Evolutionary conservation across 2,329 filamentous ascomycete species (phyloP).

Genomic region (Cladophialophora chaetospira): DNA sequence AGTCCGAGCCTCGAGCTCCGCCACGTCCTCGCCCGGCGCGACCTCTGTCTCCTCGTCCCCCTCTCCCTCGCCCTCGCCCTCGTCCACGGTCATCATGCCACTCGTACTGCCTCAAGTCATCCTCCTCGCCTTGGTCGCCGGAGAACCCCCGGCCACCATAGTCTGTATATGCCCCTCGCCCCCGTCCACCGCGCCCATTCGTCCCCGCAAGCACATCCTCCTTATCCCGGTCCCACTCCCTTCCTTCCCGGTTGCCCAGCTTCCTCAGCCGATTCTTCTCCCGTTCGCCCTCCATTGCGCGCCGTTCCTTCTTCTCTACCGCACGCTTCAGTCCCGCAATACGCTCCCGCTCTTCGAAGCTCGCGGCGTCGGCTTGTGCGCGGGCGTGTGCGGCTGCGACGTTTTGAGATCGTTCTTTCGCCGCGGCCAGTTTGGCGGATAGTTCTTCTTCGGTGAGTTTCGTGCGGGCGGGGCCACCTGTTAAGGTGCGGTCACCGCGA

Average conservation of each 20-base stretch:
- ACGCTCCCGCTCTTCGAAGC: conserved; percentile 65
- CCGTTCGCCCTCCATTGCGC: conserved; percentile 63
- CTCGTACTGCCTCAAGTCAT: conserved; percentile 32
- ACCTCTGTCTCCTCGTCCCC: conserved; percentile 17
- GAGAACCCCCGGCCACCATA: conserved; percentile 18
- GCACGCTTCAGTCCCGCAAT: conserved; percentile 56
- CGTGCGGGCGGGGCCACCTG: conserved; percentile 56
- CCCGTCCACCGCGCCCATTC: conserved; percentile 31
- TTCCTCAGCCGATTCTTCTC: conserved; percentile 63
- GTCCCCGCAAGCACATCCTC: conserved; percentile 47
- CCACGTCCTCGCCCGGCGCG: conserved; percentile 14
- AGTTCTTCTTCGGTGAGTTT: conserved; percentile 68
- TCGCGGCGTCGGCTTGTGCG: conserved; percentile 68
- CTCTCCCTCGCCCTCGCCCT: conserved; percentile 25
- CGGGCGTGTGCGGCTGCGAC: conserved; percentile 63
- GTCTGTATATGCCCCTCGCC: background rate
- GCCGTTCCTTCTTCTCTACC: conserved; percentile 54
- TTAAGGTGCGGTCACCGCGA: conserved; percentile 56
- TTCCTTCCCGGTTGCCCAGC: conserved; percentile 57
- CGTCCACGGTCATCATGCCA: conserved; percentile 29
- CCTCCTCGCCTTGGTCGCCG: conserved; percentile 16
- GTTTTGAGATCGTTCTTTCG: conserved; percentile 62
- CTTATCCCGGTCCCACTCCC: conserved; percentile 67
- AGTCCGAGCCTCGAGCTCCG: conserved; percentile 9
- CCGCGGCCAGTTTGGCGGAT: conserved; percentile 61